Base-by-base conservation (phyloP, 345 rosid species). In the Acer campestre region DNA sequence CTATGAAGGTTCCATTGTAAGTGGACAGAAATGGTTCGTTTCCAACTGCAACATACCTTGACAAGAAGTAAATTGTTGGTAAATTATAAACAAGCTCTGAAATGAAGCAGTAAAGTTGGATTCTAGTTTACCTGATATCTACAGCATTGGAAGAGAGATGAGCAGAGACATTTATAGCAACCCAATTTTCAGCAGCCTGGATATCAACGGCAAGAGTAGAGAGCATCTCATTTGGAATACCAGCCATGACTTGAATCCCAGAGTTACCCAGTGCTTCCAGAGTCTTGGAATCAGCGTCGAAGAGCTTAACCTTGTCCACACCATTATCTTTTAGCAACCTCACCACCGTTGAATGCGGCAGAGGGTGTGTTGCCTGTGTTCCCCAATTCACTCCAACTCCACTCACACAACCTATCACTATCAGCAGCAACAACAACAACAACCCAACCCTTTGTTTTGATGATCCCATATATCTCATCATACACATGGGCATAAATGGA, bases 351-450 rank as follows among this genome's bases (percentile, higher is more conserved):
- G 86, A 80, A 1, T 93, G 91, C 6, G 88, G 88, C 13, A 90
- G 76, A 14, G 87, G 86, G 74, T 92, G 93, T 0, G 85, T 83
- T 49, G 94, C 87, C 75, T 83, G 90, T 7, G 90, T 88, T n/a
- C 97, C 97, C 97, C 97, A 92, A 85, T 92, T 92, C 64, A 80
- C 88, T 61, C 93, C 93, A 23, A 86, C 77, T 71, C 90, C 91
- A 67, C 68, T 74, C 75, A 68, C 84, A 22, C 18, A 59, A 7
- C 9, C 63, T 10, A 56, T 17, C 6, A 56, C 22, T 18, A 58
- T 2, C n/a, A 38, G 16, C 42, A 66, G 14, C 71, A 65, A n/a
- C 16, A 2, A 1, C 42, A 66, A 9, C 71, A 65, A 31, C 16
- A 2, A 20, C 2, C 72, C 23, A 0, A 49, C 61, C 13, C 42